phyloP scores from a whole-genome alignment of 108 stramenopile genomes.

The Parietichytrium sp. region DNA sequence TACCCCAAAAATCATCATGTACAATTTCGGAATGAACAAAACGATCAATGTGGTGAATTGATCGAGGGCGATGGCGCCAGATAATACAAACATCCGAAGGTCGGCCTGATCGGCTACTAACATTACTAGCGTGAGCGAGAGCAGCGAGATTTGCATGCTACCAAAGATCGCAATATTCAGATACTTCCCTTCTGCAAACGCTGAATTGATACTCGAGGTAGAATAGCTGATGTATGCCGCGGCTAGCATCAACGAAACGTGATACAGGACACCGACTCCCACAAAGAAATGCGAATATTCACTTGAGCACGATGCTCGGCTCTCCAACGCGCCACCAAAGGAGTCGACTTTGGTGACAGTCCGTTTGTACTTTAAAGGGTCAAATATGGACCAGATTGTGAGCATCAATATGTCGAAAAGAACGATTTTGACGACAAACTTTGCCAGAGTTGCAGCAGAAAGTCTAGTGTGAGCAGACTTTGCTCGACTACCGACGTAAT shows the following conservation, averaged over 20 bases:
- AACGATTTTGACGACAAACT: no score
- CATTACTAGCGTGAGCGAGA: not conserved
- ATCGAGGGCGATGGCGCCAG: not conserved
- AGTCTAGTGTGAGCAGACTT: no score
- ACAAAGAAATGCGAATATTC: not conserved
- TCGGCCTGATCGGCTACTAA: not conserved
- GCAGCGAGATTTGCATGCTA: not conserved
- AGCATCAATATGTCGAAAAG: not conserved
- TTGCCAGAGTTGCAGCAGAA: no score
- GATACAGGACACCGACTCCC: not conserved
- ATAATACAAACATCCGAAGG: not conserved
- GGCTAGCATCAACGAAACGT: not conserved
- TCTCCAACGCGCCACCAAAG: not conserved
- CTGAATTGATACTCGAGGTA: not conserved
- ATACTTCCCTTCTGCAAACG: conserved; percentile 6
- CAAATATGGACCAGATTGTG: not conserved
- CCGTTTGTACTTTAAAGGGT: not conserved
- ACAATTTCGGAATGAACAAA: not conserved
- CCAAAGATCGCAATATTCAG: conserved; percentile 25
- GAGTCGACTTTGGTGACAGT: no score
- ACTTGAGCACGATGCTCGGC: not conserved
- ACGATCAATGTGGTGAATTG: not conserved
- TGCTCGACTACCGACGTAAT: no score
- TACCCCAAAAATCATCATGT: not conserved
- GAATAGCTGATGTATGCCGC: conserved; percentile 5